Percentiles rank a stretch among this genome's conserved stretches.
phyloP scores from a whole-genome alignment of 1,284 basidiomycete species.

The Boletellus deceptivus region DNA sequence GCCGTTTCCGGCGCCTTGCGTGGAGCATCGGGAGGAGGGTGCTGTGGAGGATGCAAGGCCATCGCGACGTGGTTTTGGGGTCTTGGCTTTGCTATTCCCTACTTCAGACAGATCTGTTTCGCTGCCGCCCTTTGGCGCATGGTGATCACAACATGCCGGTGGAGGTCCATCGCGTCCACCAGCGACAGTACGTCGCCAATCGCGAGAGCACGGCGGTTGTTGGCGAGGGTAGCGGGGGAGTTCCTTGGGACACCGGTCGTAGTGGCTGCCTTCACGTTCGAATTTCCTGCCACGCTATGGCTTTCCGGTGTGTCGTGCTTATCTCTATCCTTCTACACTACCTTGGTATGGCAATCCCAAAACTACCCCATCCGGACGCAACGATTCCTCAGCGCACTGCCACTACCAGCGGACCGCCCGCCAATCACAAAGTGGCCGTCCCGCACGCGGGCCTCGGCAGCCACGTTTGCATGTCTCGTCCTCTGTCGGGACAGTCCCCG shows the following conservation, averaged over 20 bases:
- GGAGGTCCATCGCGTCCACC: constrained; percentile 4
- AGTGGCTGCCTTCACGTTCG: constrained; percentile 2
- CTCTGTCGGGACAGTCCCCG: too few relatives aligned
- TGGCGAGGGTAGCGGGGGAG: constrained; percentile 12
- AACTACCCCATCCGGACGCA: too few relatives aligned
- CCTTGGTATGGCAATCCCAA: too few relatives aligned
- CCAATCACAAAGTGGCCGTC: too few relatives aligned
- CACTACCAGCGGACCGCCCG: too few relatives aligned
- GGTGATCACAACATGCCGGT: constrained; percentile 10
- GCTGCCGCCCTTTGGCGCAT: constrained; percentile 8
- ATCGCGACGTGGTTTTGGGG: constrained; percentile 15
- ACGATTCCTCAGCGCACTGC: too few relatives aligned
- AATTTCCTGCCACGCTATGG: constrained; percentile 2
- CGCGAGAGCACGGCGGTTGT: constrained; percentile 4
- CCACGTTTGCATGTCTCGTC: too few relatives aligned
- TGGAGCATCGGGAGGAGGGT: constrained; percentile 17
- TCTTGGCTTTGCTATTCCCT: constrained; percentile 6
- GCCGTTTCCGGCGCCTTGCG: constrained; percentile 9
- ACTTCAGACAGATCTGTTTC: constrained; percentile 6
- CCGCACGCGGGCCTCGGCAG: too few relatives aligned
- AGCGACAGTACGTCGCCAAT: not conserved
- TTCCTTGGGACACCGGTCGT: constrained; percentile 9
- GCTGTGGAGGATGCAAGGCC: constrained; percentile 17
- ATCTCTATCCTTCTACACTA: too few relatives aligned
- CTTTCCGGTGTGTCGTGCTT: constrained; percentile 10